Conservation (phyloP, 2,329 filamentous ascomycete genomes). For the Botrytis pseudocinerea region DNA sequence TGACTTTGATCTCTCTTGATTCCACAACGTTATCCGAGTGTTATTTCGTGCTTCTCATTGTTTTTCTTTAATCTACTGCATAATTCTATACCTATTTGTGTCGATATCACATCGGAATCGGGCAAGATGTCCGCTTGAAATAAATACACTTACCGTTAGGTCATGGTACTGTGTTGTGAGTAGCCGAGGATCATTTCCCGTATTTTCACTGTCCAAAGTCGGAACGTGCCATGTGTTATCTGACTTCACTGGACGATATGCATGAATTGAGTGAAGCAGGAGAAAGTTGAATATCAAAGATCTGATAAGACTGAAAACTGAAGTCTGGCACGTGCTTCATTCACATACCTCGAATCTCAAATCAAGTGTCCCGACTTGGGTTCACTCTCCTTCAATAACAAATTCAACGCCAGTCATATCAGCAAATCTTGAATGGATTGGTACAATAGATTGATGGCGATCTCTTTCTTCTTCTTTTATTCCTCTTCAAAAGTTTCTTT, state of each 20-base stretch:
- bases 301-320: not conserved
- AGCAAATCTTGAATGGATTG: no score
- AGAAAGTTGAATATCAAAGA: not conserved
- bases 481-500: not conserved
- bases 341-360: not conserved
- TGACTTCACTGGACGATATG: not conserved
- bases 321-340: not conserved
- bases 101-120: not conserved
- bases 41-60: not conserved
- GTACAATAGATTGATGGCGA: not conserved
- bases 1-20: not conserved
- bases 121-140: rapidly evolving
- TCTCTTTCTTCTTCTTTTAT: not conserved
- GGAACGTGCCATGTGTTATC: no score
- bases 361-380: no score
- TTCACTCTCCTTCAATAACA: not conserved
- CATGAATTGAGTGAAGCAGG: not conserved
- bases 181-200: not conserved
- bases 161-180: not conserved
- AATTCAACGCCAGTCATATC: not conserved
- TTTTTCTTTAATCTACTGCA: not conserved
- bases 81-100: not conserved
- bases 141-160: not conserved
- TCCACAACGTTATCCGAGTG: rapidly evolving
- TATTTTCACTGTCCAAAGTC: not conserved